Percentiles rank a stretch among this genome's conserved stretches.
Conservation (phyloP, 192 early-diverging fungal species). For the Coemansia reversa region DNA sequence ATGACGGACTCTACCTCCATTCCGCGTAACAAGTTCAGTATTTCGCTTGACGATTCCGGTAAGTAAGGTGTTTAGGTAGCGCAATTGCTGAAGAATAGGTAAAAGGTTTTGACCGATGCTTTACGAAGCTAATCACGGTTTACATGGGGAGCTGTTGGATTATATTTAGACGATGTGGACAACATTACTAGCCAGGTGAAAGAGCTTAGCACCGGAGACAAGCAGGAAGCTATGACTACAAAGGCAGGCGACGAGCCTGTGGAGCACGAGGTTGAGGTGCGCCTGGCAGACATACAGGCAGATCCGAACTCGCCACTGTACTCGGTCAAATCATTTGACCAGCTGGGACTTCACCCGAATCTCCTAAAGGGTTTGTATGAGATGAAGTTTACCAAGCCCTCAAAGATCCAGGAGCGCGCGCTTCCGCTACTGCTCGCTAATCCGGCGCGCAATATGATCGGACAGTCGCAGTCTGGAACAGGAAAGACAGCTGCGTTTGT, state of each 20-base stretch:
- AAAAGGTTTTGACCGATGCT: too few relatives aligned
- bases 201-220: conserved; percentile 11
- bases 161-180: conserved; percentile 32
- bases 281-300: conserved; percentile 63
- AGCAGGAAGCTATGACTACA: neutral
- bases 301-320: conserved; percentile 76
- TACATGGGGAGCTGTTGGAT: too few relatives aligned
- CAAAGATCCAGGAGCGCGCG: conserved; percentile 94
- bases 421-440: conserved; percentile 82
- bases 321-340: conserved; percentile 76
- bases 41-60: conserved; percentile 39
- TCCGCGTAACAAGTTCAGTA: conserved; percentile 30
- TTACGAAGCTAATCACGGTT: too few relatives aligned
- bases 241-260: neutral
- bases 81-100: neutral
- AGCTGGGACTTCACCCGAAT: conserved; percentile 72
- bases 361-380: conserved; percentile 90
- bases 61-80: conserved; percentile 1
- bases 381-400: conserved; percentile 91
- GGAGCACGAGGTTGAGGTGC: conserved; percentile 60
- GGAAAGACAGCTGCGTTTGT: conserved; percentile 98
- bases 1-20: conserved; percentile 13
- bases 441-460: conserved; percentile 95
- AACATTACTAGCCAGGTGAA: conserved; percentile 17
- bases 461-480: conserved; percentile 96